Evolutionary conservation across 768 basidiomycete genomes (phyloP).

Genomic region (Boletus tomentosulus): DNA sequence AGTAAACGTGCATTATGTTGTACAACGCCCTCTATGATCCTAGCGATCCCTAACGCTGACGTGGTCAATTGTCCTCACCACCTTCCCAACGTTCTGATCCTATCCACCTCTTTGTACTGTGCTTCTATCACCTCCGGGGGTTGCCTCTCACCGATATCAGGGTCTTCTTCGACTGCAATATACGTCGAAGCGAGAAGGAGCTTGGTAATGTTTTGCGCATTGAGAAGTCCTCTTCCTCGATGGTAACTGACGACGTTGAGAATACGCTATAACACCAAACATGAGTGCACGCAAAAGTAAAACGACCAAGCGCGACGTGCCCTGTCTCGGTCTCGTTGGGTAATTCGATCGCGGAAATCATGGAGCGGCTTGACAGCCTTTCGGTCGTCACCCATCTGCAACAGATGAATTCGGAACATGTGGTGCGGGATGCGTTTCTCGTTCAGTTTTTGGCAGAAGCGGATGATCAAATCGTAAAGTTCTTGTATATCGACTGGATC

Average conservation of each 20-base stretch:
- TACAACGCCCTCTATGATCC: too few species aligned
- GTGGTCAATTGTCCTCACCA: background rate
- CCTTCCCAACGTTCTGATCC: constrained; percentile 7
- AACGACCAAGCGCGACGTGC: background rate
- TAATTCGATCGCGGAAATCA: constrained; percentile 19
- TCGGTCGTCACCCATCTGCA: constrained; percentile 23
- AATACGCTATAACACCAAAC: constrained; percentile 7
- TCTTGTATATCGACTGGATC: constrained; percentile 12
- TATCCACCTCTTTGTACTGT: constrained; percentile 12
- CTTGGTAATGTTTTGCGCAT: constrained; percentile 14
- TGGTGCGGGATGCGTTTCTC: constrained; percentile 3
- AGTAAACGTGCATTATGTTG: too few species aligned
- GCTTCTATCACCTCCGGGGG: constrained; percentile 8
- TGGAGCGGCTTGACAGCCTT: constrained; percentile 20
- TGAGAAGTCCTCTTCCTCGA: constrained; percentile 20
- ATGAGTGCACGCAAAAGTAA: background rate
- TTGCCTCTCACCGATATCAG: constrained; percentile 11
- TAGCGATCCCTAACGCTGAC: background rate
- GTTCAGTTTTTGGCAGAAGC: constrained; percentile 11
- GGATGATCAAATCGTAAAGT: constrained; percentile 7
- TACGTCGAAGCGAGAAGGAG: constrained; percentile 20
- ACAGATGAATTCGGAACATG: constrained; percentile 22
- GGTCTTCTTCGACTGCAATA: constrained; percentile 18
- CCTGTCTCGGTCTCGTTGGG: constrained; percentile 12
- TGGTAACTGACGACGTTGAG: constrained; percentile 23